Evolutionary conservation across 257 asterid genomes (phyloP), one percentile per base, ranked within the genome.

Genomic region (Avicennia marina): DNA sequence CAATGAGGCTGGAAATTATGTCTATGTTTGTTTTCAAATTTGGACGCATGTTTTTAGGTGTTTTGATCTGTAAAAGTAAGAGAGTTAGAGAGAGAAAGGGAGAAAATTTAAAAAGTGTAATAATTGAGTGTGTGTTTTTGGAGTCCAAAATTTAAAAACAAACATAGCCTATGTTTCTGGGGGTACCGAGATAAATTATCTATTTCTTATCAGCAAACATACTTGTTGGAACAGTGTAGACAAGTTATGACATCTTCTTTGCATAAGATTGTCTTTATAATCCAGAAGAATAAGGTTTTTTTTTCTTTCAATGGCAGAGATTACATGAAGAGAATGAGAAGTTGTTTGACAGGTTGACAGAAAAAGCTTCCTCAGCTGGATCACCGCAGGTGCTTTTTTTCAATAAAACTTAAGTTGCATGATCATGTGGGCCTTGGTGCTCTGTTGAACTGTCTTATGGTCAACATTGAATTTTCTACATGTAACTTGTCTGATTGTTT

Each of bases 271-370:
- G 33, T 45, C 38, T 18, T 56, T 50, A 27, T 34, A 43, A 33
- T 51, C 39, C 24, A 26, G 31, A 61, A 51, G 33, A 47, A 13
- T 73, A 44, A 54, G 46, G 24, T 24, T 46, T 54, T 3, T 24
- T 27, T 42, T 25, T 33, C 24, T 48, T 13, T 41, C 42, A 60
- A 54, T 58, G 66, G 56, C 89, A 93, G 99, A 86, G 87, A 72
- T 79, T 93, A 76, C 99, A 93, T 75, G 96, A 86, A 74, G 99
- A 93, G 80, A 93, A 93, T 56, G 99, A 93, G 77, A 89, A 84
- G 71, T 81, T 93, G 78, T 93, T 93, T 58, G 99, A 78, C 66
- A 82, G 89, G 63, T 80, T 93, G 78, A 93, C 97, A 9, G 99
- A 86, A 67, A 93, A 89, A 76, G 83, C 91, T 38, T 73, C 94